Percentiles rank a stretch among this genome's conserved stretches.
phyloP scores from a whole-genome alignment of 805 yeast genomes.

The Wickerhamomyces tratensis region DNA sequence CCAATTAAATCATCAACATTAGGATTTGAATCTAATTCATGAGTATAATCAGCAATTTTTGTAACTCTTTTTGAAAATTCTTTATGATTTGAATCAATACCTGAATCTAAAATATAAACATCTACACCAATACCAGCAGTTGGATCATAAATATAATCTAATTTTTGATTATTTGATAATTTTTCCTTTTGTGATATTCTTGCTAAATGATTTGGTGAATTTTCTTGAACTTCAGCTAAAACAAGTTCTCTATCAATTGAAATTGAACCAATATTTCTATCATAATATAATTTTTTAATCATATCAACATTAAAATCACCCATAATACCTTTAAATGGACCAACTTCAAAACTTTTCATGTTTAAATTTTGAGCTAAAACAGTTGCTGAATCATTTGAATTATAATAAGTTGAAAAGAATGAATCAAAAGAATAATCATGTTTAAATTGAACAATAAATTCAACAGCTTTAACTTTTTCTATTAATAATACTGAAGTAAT shows the following conservation, averaged over 20 bases:
- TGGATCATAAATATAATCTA: conserved; percentile 31
- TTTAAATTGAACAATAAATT: conserved; percentile 20
- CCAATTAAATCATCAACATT: conserved; percentile 29
- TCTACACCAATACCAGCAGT: conserved; percentile 31
- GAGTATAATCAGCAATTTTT: conserved; percentile 35
- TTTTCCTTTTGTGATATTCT: conserved; percentile 26
- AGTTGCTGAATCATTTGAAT: conserved; percentile 3
- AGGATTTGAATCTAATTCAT: conserved; percentile 2
- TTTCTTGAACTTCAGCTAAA: conserved; percentile 28
- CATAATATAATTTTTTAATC: conserved; percentile 23
- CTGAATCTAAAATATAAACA: conserved; percentile 29
- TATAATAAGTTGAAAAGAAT: conserved; percentile 10
- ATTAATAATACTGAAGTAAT: not conserved
- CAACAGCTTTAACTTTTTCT: conserved; percentile 1
- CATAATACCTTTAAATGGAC: conserved; percentile 22
- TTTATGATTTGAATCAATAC: conserved; percentile 24
- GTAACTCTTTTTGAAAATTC: conserved; percentile 35
- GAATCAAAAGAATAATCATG: conserved; percentile 8
- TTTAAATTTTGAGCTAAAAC: conserved; percentile 6
- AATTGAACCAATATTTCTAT: conserved; percentile 24
- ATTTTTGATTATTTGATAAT: conserved; percentile 17
- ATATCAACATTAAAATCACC: conserved; percentile 25
- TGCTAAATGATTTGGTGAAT: conserved; percentile 33
- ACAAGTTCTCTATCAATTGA: conserved; percentile 26
- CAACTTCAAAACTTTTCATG: conserved; percentile 18